Conservation (phyloP, 2,329 filamentous ascomycete species). For the Didymella pomorum region DNA sequence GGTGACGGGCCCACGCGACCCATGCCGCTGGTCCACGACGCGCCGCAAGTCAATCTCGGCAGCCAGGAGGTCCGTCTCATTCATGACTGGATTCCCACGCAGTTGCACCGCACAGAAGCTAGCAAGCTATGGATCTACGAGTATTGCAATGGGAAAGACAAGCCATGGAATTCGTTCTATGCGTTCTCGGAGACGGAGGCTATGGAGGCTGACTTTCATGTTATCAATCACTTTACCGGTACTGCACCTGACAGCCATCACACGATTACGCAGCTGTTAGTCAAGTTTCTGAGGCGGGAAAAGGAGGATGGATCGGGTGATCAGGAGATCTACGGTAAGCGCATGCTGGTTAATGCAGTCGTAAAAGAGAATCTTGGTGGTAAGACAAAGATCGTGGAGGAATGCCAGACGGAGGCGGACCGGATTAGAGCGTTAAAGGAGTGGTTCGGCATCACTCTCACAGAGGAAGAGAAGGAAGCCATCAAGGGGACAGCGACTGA, state of each 20-base stretch:
- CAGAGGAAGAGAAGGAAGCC: conserved; percentile 44
- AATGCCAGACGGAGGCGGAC: conserved; percentile 52
- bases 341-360: conserved; percentile 53
- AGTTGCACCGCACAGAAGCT: conserved; percentile 45
- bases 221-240: conserved; percentile 51
- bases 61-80: conserved; percentile 65
- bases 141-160: conserved; percentile 53
- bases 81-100: conserved; percentile 58
- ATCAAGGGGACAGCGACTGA: conserved; percentile 44
- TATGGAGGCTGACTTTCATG: conserved; percentile 50
- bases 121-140: conserved; percentile 70
- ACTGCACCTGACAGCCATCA: conserved; percentile 45
- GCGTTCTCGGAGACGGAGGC: conserved; percentile 53
- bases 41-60: conserved; percentile 60
- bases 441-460: conserved; percentile 53
- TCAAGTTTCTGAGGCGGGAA: conserved; percentile 49
- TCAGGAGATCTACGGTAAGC: conserved; percentile 47
- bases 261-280: conserved; percentile 45
- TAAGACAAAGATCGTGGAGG: conserved; percentile 49
- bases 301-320: conserved; percentile 44
- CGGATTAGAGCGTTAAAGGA: conserved; percentile 50
- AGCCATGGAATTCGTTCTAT: conserved; percentile 55
- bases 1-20: conserved; percentile 67
- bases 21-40: conserved; percentile 58
- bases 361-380: conserved; percentile 56